A percentile compares a stretch with the other conserved stretches of the same genome.
phyloP scores from a whole-genome alignment of 495 filamentous ascomycete species.

The Daldinia caldariorum region DNA sequence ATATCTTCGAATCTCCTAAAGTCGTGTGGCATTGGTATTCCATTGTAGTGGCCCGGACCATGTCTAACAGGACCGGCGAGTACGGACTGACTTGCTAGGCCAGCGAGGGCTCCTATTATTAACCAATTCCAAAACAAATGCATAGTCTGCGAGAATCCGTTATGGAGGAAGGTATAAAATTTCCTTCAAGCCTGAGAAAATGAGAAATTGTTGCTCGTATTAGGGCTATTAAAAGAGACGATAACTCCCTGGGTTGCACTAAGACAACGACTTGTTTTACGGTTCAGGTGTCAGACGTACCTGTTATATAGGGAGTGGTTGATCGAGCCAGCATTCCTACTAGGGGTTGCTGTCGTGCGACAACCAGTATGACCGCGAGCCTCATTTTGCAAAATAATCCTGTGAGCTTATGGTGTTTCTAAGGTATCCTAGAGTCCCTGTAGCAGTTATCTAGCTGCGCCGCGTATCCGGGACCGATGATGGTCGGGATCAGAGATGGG shows the following conservation, averaged over 20 bases:
- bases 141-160: constrained; percentile 16
- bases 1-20: constrained; percentile 27
- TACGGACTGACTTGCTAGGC: constrained; percentile 17
- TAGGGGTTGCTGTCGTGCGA: constrained; percentile 12
- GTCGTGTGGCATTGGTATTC: constrained; percentile 33
- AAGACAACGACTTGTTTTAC: constrained; percentile 10
- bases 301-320: constrained; percentile 29
- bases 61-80: constrained; percentile 19
- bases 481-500: constrained; percentile 9
- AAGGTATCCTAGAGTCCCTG: neutral
- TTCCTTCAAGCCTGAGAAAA: neutral
- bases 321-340: constrained; percentile 11
- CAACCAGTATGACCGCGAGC: neutral
- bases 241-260: constrained; percentile 3
- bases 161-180: neutral
- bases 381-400: constrained; percentile 18
- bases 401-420: constrained; percentile 3
- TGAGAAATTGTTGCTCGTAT: neutral
- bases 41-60: neutral
- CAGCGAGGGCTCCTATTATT: constrained; percentile 13
- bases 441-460: constrained; percentile 24
- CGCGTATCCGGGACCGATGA: constrained; percentile 33
- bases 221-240: constrained; percentile 1
- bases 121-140: constrained; percentile 11
- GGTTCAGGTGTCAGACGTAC: constrained; percentile 13